Evolutionary conservation across 495 filamentous ascomycete genomes (phyloP).

Genomic region (Penicillium crystallinum): DNA sequence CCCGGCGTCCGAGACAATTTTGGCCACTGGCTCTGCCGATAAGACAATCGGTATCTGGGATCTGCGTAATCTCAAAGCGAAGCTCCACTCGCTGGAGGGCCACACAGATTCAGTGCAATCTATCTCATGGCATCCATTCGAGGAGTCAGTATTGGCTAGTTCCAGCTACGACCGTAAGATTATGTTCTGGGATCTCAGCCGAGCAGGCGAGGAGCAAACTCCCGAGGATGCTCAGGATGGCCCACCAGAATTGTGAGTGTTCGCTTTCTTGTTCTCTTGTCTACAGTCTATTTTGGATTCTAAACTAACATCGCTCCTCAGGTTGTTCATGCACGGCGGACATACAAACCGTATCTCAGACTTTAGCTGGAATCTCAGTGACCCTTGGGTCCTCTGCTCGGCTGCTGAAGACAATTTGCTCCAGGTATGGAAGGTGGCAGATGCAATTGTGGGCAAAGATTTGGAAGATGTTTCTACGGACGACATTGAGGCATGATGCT

Average conservation of each 20-base stretch:
- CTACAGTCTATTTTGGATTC: not conserved
- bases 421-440: conserved; percentile 93
- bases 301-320: conserved; percentile 31
- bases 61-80: conserved; percentile 77
- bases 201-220: conserved; percentile 87
- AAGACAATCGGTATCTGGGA: conserved; percentile 96
- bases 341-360: conserved; percentile 95
- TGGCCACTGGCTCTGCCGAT: conserved; percentile 91
- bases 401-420: conserved; percentile 96
- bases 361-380: conserved; percentile 95
- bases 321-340: conserved; percentile 97
- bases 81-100: conserved; percentile 77
- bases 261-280: not conserved
- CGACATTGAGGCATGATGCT: conserved; percentile 61
- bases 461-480: conserved; percentile 70
- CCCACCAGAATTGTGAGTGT: conserved; percentile 82
- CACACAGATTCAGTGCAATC: conserved; percentile 87
- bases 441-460: conserved; percentile 81
- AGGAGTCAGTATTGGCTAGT: conserved; percentile 81
- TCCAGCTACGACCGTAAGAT: conserved; percentile 88
- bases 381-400: conserved; percentile 91
- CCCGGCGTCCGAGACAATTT: conserved; percentile 73
- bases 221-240: conserved; percentile 96
- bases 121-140: conserved; percentile 87
- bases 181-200: conserved; percentile 92